Evolutionary conservation across 345 rosid species (phyloP).

Genomic region (Psidium friedrichsthalianum): DNA sequence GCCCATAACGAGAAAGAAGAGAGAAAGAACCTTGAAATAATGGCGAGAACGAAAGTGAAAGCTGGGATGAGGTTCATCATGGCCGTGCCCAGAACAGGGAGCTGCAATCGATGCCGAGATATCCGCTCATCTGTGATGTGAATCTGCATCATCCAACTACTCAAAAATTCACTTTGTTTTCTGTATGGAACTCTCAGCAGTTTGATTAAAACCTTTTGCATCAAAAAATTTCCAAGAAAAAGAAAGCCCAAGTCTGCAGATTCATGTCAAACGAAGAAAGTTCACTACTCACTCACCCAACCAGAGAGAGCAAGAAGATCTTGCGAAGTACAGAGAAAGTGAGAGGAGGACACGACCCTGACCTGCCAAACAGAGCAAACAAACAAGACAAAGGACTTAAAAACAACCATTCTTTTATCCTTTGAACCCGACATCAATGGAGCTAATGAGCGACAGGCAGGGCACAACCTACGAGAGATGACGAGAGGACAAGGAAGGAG

Average conservation of each 20-base stretch:
- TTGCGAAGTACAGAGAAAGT: constrained; percentile 22
- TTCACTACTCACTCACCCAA: constrained; percentile 20
- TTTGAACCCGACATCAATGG: not conserved
- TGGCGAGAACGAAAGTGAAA: constrained; percentile 38
- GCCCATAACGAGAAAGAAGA: not conserved
- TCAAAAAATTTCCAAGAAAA: not conserved
- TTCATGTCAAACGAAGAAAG: not conserved
- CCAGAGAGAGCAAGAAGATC: constrained; percentile 38
- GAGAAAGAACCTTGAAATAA: constrained; percentile 26
- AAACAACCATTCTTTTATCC: no score
- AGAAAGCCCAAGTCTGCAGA: not conserved
- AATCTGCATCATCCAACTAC: constrained; percentile 8
- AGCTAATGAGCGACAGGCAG: not conserved
- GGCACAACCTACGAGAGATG: constrained; percentile 31
- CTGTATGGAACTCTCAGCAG: not conserved
- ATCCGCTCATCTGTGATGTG: constrained; percentile 15
- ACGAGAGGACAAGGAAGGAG: constrained; percentile 38
- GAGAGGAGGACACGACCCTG: constrained; percentile 31
- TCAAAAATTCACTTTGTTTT: not conserved
- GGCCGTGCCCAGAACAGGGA: constrained; percentile 42
- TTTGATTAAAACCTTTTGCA: not conserved
- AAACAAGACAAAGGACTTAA: not conserved
- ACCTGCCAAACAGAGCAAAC: constrained; percentile 12
- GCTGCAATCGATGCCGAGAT: constrained; percentile 35
- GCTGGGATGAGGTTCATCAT: constrained; percentile 42